Conservation (phyloP, 495 filamentous ascomycete genomes). For the Lasiosphaeris hirsuta region DNA sequence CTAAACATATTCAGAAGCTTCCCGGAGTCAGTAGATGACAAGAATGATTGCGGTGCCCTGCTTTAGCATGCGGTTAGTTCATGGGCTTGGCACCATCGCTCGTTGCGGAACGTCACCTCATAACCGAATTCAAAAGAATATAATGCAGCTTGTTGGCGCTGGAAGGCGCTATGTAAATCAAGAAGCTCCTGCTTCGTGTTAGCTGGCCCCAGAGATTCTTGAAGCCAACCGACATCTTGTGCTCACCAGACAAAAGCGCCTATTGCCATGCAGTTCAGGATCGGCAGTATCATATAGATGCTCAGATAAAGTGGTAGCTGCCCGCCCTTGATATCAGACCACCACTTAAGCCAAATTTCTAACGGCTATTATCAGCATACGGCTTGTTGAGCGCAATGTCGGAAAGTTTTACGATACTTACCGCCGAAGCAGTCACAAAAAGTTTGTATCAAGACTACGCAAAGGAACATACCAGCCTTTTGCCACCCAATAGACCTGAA, state of each 20-base stretch:
- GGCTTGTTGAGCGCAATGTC: too few relatives aligned
- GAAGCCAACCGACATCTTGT: not conserved
- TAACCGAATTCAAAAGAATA: not conserved
- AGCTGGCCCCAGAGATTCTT: too few relatives aligned
- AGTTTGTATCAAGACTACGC: not conserved
- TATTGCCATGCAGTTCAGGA: not conserved
- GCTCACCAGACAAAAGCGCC: not conserved
- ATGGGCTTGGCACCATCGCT: not conserved
- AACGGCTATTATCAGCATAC: too few relatives aligned
- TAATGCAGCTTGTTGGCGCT: not conserved
- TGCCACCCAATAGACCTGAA: not conserved
- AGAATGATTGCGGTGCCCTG: not conserved
- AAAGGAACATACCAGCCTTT: not conserved
- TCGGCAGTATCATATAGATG: not conserved
- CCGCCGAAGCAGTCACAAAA: not conserved
- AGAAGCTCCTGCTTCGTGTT: not conserved
- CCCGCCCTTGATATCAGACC: not conserved
- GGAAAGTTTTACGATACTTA: too few relatives aligned
- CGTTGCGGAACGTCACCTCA: not conserved
- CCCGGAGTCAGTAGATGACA: not conserved
- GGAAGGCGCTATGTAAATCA: not conserved
- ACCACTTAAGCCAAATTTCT: conserved; percentile 4
- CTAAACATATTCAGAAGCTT: conserved; percentile 1
- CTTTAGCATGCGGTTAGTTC: too few relatives aligned
- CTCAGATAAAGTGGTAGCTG: not conserved